Evolutionary conservation across 2,329 filamentous ascomycete genomes (phyloP).

Genomic region (Thielaviopsis populi): DNA sequence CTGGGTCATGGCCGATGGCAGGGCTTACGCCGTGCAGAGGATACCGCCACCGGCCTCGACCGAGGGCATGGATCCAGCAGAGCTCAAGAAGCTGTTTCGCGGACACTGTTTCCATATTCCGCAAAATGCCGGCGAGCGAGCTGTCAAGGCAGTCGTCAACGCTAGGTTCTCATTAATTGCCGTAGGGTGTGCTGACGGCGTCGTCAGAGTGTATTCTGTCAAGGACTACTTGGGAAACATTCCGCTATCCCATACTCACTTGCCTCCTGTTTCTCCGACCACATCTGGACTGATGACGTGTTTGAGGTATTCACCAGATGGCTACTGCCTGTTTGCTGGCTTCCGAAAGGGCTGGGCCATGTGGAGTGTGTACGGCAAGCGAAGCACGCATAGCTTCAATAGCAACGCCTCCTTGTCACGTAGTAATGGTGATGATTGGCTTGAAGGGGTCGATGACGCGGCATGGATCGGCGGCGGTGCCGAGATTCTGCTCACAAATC

Average conservation of each 20-base stretch:
- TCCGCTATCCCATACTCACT: constrained; percentile 66
- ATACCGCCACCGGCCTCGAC: constrained; percentile 27
- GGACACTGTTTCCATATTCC: constrained; percentile 84
- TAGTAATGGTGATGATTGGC: constrained; percentile 65
- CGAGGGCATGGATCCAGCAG: constrained; percentile 25
- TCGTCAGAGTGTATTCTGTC: constrained; percentile 77
- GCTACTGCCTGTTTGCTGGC: constrained; percentile 88
- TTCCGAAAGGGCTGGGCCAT: constrained; percentile 87
- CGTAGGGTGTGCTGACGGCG: constrained; percentile 65
- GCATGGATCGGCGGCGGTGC: constrained; percentile 81
- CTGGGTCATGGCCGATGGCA: constrained; percentile 81
- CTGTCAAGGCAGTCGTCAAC: constrained; percentile 69
- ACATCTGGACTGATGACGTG: constrained; percentile 58
- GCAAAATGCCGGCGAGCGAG: constrained; percentile 41
- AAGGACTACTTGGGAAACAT: constrained; percentile 91
- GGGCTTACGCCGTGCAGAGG: constrained; percentile 80
- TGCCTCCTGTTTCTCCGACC: constrained; percentile 48
- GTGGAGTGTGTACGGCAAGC: constrained; percentile 95
- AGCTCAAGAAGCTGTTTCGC: constrained; percentile 55
- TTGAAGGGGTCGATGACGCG: constrained; percentile 61
- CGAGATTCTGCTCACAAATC: constrained; percentile 61
- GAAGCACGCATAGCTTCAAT: constrained; percentile 69
- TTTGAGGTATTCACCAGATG: constrained; percentile 80
- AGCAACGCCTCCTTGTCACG: constrained; percentile 48
- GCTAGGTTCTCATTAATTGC: constrained; percentile 89